Percentiles rank a stretch among this genome's conserved stretches.
phyloP scores from a whole-genome alignment of 805 yeast genomes.

The Wickerhamiella parazyma region DNA sequence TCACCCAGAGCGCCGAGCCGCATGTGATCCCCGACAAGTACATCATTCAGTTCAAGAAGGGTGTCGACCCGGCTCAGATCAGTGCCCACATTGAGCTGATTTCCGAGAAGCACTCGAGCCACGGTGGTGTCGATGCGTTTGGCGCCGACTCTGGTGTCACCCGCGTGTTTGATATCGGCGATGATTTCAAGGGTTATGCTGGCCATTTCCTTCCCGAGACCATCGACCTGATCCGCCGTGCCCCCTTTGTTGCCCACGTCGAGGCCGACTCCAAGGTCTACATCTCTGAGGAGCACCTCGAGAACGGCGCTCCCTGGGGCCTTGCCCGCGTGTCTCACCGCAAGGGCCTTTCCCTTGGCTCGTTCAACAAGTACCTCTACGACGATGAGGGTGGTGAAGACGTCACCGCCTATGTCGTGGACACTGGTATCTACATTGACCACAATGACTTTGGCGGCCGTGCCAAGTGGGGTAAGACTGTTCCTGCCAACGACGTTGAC shows the following conservation, averaged over 20 bases:
- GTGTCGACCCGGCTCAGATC: conserved; percentile 38
- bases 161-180: conserved; percentile 34
- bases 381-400: conserved; percentile 37
- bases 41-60: conserved; percentile 72
- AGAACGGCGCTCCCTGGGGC: conserved; percentile 65
- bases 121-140: conserved; percentile 29
- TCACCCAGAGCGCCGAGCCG: conserved; percentile 28
- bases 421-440: conserved; percentile 40
- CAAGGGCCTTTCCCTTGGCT: conserved; percentile 42
- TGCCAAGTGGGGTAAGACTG: conserved; percentile 42
- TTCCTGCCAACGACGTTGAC: conserved; percentile 34
- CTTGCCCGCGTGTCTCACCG: conserved; percentile 59
- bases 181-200: conserved; percentile 55
- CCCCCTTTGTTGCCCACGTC: conserved; percentile 41
- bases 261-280: conserved; percentile 46
- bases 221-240: conserved; percentile 56
- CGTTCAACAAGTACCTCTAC: conserved; percentile 46
- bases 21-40: conserved; percentile 32
- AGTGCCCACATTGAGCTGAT: conserved; percentile 59
- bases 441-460: conserved; percentile 45
- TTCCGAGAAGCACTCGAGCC: conserved; percentile 25
- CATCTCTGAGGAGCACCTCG: conserved; percentile 35
- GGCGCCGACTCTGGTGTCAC: conserved; percentile 19
- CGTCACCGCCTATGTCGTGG: conserved; percentile 38
- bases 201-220: conserved; percentile 71